phyloP scores from a whole-genome alignment of 192 early-diverging fungal genomes.

The Entomortierella lignicola region DNA sequence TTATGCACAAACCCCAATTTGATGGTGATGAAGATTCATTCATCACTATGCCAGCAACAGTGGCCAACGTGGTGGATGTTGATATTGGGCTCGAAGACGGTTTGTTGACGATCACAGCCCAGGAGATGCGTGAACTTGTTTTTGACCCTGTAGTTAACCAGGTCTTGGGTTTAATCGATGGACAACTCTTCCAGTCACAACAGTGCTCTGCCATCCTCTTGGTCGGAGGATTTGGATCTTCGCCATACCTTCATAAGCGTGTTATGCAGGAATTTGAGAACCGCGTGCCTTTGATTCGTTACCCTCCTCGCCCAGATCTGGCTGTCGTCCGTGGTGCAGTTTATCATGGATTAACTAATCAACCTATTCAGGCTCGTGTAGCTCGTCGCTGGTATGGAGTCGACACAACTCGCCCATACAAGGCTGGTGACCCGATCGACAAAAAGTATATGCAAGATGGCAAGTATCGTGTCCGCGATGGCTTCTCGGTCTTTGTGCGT shows the following conservation, averaged over 20 bases:
- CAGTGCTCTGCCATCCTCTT: slow-evolving; percentile 62
- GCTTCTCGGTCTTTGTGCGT: slow-evolving; percentile 51
- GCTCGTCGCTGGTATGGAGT: slow-evolving; percentile 66
- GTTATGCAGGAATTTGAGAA: slow-evolving; percentile 62
- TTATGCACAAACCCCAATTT: slow-evolving; percentile 52
- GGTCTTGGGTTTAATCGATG: slow-evolving; percentile 62
- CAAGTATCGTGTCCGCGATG: slow-evolving; percentile 52
- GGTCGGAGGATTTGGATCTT: slow-evolving; percentile 68
- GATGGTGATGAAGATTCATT: slow-evolving; percentile 52
- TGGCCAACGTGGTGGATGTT: slow-evolving; percentile 38
- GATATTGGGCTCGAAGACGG: slow-evolving; percentile 49
- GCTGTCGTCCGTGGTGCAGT: slow-evolving; percentile 68
- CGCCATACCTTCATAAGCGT: slow-evolving; percentile 66
- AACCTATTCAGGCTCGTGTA: slow-evolving; percentile 57
- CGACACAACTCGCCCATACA: slow-evolving; percentile 59
- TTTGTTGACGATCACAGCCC: slow-evolving; percentile 37
- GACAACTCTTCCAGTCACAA: slow-evolving; percentile 60
- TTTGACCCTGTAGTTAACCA: slow-evolving; percentile 68
- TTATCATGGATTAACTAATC: slow-evolving; percentile 56
- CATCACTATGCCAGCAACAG: slow-evolving; percentile 48
- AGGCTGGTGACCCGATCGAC: slow-evolving; percentile 54
- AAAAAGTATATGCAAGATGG: slow-evolving; percentile 57
- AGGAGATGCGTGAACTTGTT: slow-evolving; percentile 54
- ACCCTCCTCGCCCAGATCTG: slow-evolving; percentile 62
- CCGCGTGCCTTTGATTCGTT: slow-evolving; percentile 59